Conservation (phyloP, 805 yeast genomes). For the Priceomyces carsonii region DNA sequence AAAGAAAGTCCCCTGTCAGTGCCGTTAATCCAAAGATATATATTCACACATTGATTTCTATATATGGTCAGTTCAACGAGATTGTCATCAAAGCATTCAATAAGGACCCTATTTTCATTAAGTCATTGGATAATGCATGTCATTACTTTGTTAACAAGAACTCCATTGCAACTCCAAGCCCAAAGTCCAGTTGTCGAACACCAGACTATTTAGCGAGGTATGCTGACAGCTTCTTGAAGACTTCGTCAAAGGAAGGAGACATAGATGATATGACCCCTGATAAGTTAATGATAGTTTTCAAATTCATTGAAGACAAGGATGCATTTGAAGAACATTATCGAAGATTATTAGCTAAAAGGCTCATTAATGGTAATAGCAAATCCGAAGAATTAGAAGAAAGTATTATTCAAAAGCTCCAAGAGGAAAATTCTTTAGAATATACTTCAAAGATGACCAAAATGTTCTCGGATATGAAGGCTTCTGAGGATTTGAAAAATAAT, state of each 20-base stretch:
- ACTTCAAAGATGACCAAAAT: constrained; percentile 91
- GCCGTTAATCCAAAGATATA: constrained; percentile 75
- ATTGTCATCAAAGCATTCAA: constrained; percentile 69
- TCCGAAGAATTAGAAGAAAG: constrained; percentile 84
- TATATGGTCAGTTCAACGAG: constrained; percentile 65
- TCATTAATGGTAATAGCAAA: constrained; percentile 82
- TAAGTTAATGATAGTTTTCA: constrained; percentile 84
- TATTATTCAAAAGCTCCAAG: constrained; percentile 82
- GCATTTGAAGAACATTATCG: constrained; percentile 93
- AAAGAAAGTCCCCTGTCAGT: constrained; percentile 19
- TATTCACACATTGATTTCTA: constrained; percentile 70
- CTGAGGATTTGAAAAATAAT: constrained; percentile 67
- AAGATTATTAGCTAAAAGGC: constrained; percentile 82
- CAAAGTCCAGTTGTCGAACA: constrained; percentile 68
- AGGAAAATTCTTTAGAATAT: constrained; percentile 88
- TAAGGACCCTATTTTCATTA: constrained; percentile 74
- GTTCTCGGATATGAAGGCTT: constrained; percentile 91
- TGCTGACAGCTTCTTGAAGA: constrained; percentile 79
- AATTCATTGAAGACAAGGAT: constrained; percentile 89
- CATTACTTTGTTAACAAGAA: constrained; percentile 80
- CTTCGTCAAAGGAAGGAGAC: constrained; percentile 68
- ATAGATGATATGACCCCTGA: constrained; percentile 76
- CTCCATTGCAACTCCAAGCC: constrained; percentile 68
- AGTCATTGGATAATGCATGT: constrained; percentile 88
- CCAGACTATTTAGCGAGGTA: constrained; percentile 91